Evolutionary conservation across 75 land plant species (phyloP), one percentile per base, ranked within the genome.

Genomic region (Pinus tabuliformis): DNA sequence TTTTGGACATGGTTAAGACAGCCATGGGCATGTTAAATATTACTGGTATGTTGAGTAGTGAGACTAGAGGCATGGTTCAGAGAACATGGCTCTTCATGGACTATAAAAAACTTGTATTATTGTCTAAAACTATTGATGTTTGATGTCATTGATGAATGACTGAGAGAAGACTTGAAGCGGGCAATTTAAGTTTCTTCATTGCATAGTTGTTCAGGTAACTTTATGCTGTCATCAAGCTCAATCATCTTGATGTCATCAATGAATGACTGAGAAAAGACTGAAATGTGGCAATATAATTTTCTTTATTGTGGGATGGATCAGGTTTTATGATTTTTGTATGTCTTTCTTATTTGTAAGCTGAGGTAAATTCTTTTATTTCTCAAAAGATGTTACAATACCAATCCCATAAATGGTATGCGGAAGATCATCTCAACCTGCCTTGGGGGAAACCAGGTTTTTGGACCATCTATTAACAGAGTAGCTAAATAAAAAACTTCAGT

Each of bases 61-160:
- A 68, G 21, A 7, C 12, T 20, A 17, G 49, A n/a, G 72, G 22
- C 64, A 68, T 42, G 22, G 52, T 68, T 42, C 54, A 37, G 24
- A 45, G 52, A 68, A 42, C 42, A 18, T 36, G 68, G 42, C 54
- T 39, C 36, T 64, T 42, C 39, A 33, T 16, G n/a, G 68, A 37
- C 20, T 36, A 33, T 36, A 17, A 36, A 36, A 64, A 64, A 64
- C 42, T 12, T 16, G 16, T 64, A 64, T 64, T 16, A 64, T 64
- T 64, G 68, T 16, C 39, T 64, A 64, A 64, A 18, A 18, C 37
- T 16, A 7, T 68, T 33, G 49, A 68, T 68, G 49, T 6, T 68
- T 68, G 72, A 42, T n/a, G n/a, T n/a, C 49, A 20, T 68, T 42
- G 21, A 68, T 21, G 42, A 68, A 68, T 68, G 49, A 68, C 9